phyloP scores from a whole-genome alignment of 1,284 basidiomycete genomes.

The Trametes polyzona region DNA sequence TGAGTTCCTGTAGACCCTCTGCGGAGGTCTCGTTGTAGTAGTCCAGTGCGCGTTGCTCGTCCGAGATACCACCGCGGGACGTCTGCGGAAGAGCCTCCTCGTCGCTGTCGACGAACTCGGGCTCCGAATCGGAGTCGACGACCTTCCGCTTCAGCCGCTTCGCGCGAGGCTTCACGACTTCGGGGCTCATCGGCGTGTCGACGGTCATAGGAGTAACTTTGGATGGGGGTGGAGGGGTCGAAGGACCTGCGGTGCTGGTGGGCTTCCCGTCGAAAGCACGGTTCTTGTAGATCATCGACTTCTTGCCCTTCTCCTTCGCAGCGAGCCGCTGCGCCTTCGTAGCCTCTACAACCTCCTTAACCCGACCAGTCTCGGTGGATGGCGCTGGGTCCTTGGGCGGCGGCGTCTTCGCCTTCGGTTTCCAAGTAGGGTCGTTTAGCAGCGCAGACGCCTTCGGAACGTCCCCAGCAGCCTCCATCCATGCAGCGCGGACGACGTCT shows the following conservation, averaged over 20 bases:
- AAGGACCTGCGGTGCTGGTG: slow-evolving; percentile 16
- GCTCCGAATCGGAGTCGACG: slow-evolving; percentile 72
- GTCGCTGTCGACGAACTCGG: slow-evolving; percentile 42
- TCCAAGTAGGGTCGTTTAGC: slow-evolving; percentile 61
- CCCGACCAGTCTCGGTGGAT: slow-evolving; percentile 53
- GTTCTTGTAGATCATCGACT: slow-evolving; percentile 77
- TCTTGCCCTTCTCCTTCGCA: slow-evolving; percentile 72
- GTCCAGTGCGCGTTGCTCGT: slow-evolving; percentile 63
- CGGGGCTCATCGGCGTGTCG: slow-evolving; percentile 40
- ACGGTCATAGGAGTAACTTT: slow-evolving; percentile 24
- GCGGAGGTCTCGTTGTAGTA: slow-evolving; percentile 84
- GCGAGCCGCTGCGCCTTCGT: slow-evolving; percentile 63
- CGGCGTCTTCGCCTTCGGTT: slow-evolving; percentile 34
- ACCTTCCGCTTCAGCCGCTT: slow-evolving; percentile 62
- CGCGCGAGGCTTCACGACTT: slow-evolving; percentile 43
- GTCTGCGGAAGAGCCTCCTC: slow-evolving; percentile 30
- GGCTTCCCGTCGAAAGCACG: slow-evolving; percentile 49
- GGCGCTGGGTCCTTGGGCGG: slow-evolving; percentile 35
- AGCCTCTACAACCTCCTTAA: slow-evolving; percentile 72
- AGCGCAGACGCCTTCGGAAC: slow-evolving; percentile 59
- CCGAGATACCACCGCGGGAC: slow-evolving; percentile 30
- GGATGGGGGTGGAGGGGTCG: slow-evolving; percentile 18
- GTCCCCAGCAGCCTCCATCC: slow-evolving; percentile 62
- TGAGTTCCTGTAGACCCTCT: slow-evolving; percentile 86
- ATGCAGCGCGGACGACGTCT: slow-evolving; percentile 59